phyloP scores from a whole-genome alignment of 306 rosid species.

The Mimosa pudica region DNA sequence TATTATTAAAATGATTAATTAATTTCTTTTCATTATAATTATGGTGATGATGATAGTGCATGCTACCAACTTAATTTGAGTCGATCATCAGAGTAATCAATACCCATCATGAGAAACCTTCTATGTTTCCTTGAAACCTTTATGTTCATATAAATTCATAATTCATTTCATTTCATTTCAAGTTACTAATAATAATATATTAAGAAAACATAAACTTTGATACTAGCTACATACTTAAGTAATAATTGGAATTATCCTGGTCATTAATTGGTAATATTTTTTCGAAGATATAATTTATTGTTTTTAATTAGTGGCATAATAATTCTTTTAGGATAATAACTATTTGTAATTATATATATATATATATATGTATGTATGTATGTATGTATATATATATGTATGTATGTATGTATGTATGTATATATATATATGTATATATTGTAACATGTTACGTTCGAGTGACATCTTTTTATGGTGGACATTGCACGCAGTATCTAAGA shows the following conservation, averaged over 20 bases:
- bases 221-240: too few relatives aligned
- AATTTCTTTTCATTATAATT: conserved; percentile 40
- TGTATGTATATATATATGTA: too few relatives aligned
- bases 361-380: too few relatives aligned
- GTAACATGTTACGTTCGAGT: not conserved
- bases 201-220: too few relatives aligned
- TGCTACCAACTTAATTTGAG: conserved; percentile 28
- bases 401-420: too few relatives aligned
- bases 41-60: conserved; percentile 35
- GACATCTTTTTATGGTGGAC: not conserved
- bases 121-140: not conserved
- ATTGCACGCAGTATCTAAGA: not conserved
- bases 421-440: not conserved
- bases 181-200: not conserved
- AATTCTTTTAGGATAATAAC: not conserved
- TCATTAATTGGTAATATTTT: not conserved
- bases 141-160: too few relatives aligned
- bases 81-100: not conserved
- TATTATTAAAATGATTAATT: conserved; percentile 13
- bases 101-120: not conserved
- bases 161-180: not conserved
- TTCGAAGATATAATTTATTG: not conserved
- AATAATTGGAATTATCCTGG: not conserved
- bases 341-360: not conserved
- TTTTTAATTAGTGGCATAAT: not conserved